Base-by-base conservation (phyloP, 2,329 filamentous ascomycete species). In the Aphanoascus verrucosus region DNA sequence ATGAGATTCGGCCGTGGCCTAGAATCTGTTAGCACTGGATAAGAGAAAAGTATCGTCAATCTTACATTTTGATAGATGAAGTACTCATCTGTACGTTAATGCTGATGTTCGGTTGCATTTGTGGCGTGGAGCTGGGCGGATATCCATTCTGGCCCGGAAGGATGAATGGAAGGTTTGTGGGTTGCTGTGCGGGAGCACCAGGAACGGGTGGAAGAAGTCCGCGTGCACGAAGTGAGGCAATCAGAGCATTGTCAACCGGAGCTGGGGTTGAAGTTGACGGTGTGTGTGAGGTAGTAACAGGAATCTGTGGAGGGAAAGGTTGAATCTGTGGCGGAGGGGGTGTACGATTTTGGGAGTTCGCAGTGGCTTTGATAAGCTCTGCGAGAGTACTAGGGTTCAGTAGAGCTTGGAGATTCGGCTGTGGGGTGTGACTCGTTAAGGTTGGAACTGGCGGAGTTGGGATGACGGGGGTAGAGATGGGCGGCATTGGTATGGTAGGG, bases 1-100 rank as follows among this genome's bases (percentile, higher is more conserved):
- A 95, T 76, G 12, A 95, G 74, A 59, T 88, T 79, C 12, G 85
- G 84, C 14, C 87, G 86, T 58, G 83, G 84, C 62, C 85, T 88
- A 63, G 23, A 54, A 37, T 32, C 9, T 3, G 35, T 54, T 12
- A 49, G 38, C 41, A 47, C 5, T 8, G 19, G 34, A 44, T 46
- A 47, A 32, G 17, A 3, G 34, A 44, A 31, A 3, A 14, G 50
- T 8, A 40, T 62, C 56, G 64, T 58, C 45, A 55, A 42, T 51
- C 81, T 72, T 76, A 88, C 81, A 85, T 80, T 70, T 88, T 89
- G 42, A 94, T 75, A 28, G 85, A 85, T 5, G 78, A 76, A 3
- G 82, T 76, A 52, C 80, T 83, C 59, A 91, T 74, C 52, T 79
- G 75, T 17, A 72, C 67, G 15, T 63, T 66, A 37, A 73, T 63